Evolutionary conservation across 2,329 filamentous ascomycete genomes (phyloP).

Genomic region (Aspergillus caelatus): DNA sequence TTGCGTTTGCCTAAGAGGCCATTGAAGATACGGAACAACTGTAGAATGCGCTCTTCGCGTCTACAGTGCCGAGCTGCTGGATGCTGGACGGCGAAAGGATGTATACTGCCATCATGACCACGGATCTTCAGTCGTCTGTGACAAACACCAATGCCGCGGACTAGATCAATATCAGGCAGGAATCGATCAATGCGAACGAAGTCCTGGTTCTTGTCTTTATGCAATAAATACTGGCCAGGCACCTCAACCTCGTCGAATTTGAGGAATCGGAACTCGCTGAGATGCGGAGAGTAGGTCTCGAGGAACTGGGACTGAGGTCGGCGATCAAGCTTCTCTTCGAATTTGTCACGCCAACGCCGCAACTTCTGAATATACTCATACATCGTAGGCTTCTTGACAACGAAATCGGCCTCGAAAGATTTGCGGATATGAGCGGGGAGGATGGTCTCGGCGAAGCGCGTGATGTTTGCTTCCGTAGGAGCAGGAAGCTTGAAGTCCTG

Average conservation of each 20-base stretch:
- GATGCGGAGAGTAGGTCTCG: slow-evolving; percentile 83
- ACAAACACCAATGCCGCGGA: slow-evolving; percentile 86
- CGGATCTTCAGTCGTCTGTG: slow-evolving; percentile 94
- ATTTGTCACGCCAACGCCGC: slow-evolving; percentile 93
- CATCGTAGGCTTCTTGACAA: slow-evolving; percentile 93
- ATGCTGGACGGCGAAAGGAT: slow-evolving; percentile 95
- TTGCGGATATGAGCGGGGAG: slow-evolving; percentile 92
- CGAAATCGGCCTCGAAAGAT: slow-evolving; percentile 97
- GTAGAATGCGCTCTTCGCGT: slow-evolving; percentile 90
- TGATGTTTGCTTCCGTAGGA: slow-evolving; percentile 95
- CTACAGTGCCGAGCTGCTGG: slow-evolving; percentile 90
- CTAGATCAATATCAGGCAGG: slow-evolving; percentile 89
- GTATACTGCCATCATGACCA: slow-evolving; percentile 95
- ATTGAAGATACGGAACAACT: slow-evolving; percentile 97
- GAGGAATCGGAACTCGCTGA: slow-evolving; percentile 95
- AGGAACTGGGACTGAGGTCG: slow-evolving; percentile 72
- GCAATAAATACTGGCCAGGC: slow-evolving; percentile 92
- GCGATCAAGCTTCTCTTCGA: slow-evolving; percentile 94
- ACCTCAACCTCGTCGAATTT: slow-evolving; percentile 99
- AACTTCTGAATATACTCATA: slow-evolving; percentile 98
- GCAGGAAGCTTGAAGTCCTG: slow-evolving; percentile 87
- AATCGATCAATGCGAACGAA: slow-evolving; percentile 98
- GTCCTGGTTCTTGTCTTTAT: slow-evolving; percentile 98
- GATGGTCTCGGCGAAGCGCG: slow-evolving; percentile 93
- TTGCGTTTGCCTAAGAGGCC: slow-evolving; percentile 89